Conservation (phyloP, 2,329 filamentous ascomycete genomes). For the Allantophomopsis cytisporea region DNA sequence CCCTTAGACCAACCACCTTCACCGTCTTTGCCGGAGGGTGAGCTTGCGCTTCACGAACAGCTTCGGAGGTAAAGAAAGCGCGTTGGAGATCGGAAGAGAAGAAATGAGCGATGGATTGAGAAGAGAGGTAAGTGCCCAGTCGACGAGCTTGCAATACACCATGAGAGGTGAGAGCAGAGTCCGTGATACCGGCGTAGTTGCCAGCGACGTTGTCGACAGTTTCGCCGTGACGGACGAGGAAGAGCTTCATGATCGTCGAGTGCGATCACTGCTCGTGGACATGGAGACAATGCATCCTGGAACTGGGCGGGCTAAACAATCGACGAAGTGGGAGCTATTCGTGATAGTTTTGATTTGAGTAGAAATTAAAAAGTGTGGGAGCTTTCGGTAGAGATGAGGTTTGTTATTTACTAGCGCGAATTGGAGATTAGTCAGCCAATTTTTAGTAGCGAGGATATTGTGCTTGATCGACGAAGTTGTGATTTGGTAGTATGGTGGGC, state of each 20-base stretch:
- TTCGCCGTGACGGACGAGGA: slow-evolving; percentile 78
- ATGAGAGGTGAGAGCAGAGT: slow-evolving; percentile 71
- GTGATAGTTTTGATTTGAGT: no score
- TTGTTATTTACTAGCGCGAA: no score
- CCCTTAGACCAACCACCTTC: slow-evolving; percentile 36
- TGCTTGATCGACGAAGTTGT: no score
- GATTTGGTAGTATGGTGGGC: no score
- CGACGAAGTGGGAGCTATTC: no score
- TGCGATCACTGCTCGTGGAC: no score
- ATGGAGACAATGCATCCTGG: no score
- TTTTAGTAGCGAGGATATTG: no score
- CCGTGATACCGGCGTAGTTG: slow-evolving; percentile 66
- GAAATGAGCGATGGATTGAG: slow-evolving; percentile 49
- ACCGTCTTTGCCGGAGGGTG: slow-evolving; percentile 4
- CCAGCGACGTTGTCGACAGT: slow-evolving; percentile 80
- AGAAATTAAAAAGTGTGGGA: no score
- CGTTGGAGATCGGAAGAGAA: slow-evolving; percentile 71
- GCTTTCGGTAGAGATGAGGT: no score
- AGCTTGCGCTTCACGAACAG: slow-evolving; percentile 43
- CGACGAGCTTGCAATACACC: slow-evolving; percentile 66
- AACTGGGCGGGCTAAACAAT: no score
- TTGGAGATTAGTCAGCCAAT: no score
- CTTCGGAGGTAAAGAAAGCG: slow-evolving; percentile 57
- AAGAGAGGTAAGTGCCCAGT: slow-evolving; percentile 53
- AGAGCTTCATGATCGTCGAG: slow-evolving; percentile 38